Evolutionary conservation across 768 basidiomycete genomes (phyloP), one percentile per base, ranked within the genome.

Genomic region (Boletus sp.): DNA sequence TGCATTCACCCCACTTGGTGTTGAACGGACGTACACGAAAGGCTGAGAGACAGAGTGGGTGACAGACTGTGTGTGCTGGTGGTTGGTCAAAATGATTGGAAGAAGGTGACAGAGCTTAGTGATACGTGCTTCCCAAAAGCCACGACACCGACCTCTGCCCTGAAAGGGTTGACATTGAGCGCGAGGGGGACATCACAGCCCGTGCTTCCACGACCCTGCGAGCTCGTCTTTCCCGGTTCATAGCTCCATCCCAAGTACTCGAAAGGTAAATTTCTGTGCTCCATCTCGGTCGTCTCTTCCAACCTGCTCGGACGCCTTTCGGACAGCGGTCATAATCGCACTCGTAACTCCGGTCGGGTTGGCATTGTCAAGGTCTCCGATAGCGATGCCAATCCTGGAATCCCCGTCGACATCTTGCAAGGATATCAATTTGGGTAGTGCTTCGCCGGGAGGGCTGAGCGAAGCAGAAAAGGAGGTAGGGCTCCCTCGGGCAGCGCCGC

Each of bases 121-220:
- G 62, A 99, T 97, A 91, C 80, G 15, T 96, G 90, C 68, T 96
- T 97, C 11, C 96, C 97, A 61, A 96, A 97, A 5, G 93, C 93
- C 63, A 80, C 75, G 61, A 99, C 92, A 25, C 94, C 95, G 51
- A 99, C 87, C 74, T 98, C 95, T 13, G 75, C 78, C 75, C 98
- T 98, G 62, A 99, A 85, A 15, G 95, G 79, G 64, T 87, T 88
- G 51, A 86, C 83, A 58, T 98, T 93, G 55, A 98, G 87, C 63
- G 95, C 96, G 51, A 98, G 83, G 9, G 98, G 82, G 29, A 98
- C 90, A 63, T 99, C 32, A 59, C 60, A 39, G 62, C 57, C 19
- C 62, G 55, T n/a, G 62, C 68, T 65, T 82, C 80, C 29, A 85
- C 77, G 9, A 80, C 84, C 59, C 76, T 75, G 56, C 82, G 76